Evolutionary conservation across 2,329 filamentous ascomycete species (phyloP).

Genomic region (Hypoxylon sp.): DNA sequence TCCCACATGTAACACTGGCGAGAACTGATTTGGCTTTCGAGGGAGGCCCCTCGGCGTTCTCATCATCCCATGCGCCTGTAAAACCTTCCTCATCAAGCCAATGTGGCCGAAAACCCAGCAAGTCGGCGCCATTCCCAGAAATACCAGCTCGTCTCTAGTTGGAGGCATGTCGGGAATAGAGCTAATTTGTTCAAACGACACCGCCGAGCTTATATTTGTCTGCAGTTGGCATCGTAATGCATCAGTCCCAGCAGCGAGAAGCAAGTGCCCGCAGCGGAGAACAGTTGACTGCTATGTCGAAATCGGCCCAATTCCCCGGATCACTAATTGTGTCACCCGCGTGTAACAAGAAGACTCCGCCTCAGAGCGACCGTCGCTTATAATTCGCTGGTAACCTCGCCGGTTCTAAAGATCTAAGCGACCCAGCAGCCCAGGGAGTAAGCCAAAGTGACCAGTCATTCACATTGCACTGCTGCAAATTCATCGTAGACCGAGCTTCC

Average conservation of each 20-base stretch:
- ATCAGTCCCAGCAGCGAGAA: conserved; percentile 10
- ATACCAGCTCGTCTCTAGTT: conserved; percentile 1
- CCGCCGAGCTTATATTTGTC: conserved; percentile 10
- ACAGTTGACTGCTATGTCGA: conserved; percentile 12
- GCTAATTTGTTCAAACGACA: conserved; percentile 10
- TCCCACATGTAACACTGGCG: conserved; percentile 7
- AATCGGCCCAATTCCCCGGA: conserved; percentile 31
- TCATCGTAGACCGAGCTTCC: neutral
- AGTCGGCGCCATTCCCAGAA: conserved; percentile 14
- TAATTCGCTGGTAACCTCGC: conserved; percentile 21
- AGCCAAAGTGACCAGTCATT: conserved; percentile 25
- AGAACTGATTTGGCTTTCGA: neutral
- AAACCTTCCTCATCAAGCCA: conserved; percentile 26
- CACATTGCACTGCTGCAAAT: conserved; percentile 3
- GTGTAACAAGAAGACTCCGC: conserved; percentile 20
- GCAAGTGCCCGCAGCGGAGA: conserved; percentile 9
- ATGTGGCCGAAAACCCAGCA: conserved; percentile 6
- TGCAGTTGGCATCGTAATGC: conserved; percentile 8
- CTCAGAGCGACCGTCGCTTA: conserved; percentile 8
- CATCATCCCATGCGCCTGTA: neutral
- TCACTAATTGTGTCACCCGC: conserved; percentile 27
- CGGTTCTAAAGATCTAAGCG: neutral
- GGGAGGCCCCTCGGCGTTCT: neutral
- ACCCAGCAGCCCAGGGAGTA: conserved; percentile 1
- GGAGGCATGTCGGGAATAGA: conserved; percentile 8